phyloP scores from a whole-genome alignment of 306 rosid genomes.

The Cajanus cajan region DNA sequence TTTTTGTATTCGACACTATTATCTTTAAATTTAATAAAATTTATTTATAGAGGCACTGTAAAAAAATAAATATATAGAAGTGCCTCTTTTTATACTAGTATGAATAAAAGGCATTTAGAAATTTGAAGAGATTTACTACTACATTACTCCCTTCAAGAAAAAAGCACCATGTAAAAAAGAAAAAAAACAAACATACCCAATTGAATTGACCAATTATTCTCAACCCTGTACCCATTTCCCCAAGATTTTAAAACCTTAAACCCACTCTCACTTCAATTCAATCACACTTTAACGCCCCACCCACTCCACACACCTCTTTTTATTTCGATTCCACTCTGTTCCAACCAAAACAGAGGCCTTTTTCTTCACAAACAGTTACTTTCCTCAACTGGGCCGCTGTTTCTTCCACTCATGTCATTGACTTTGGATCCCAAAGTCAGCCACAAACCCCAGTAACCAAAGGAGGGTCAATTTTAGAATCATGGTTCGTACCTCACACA shows the following conservation, averaged over 20 bases:
- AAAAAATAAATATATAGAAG: too few species aligned
- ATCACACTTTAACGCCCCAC: constrained; percentile 5
- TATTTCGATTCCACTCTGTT: background rate
- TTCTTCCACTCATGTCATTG: constrained; percentile 22
- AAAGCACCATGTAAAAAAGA: background rate
- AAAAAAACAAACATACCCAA: background rate
- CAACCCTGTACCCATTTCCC: background rate
- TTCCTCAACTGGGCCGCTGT: constrained; percentile 19
- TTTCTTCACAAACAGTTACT: background rate
- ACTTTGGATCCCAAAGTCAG: background rate
- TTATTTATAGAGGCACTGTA: too few species aligned
- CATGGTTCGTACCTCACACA: too few species aligned
- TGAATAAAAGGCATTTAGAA: too few species aligned
- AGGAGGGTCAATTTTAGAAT: too few species aligned
- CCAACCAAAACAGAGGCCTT: constrained; percentile 31
- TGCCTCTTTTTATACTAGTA: too few species aligned
- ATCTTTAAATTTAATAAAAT: too few species aligned
- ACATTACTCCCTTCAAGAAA: too few species aligned
- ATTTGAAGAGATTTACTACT: too few species aligned
- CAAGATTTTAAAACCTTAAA: constrained; percentile 32
- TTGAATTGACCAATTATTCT: background rate
- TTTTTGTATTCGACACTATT: too few species aligned
- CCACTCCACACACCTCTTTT: constrained; percentile 23
- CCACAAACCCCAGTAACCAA: background rate
- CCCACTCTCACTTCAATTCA: constrained; percentile 29